Conservation (phyloP, 108 stramenopile species). For the Cyclotella sp. region DNA sequence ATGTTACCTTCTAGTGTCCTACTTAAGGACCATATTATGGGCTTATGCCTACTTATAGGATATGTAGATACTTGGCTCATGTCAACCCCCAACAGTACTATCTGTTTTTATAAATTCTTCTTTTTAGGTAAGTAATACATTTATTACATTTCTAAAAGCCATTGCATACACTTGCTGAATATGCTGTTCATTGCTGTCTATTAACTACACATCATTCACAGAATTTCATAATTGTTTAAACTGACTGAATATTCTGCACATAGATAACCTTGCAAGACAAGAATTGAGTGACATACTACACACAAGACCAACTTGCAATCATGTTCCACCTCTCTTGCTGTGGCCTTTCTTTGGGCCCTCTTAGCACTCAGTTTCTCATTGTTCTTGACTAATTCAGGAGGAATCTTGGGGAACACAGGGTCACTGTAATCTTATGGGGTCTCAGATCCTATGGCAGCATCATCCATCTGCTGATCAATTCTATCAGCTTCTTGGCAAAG, state of each 20-base stretch:
- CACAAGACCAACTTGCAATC: background rate
- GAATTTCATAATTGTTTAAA: too few relatives aligned
- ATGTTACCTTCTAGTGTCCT: too few relatives aligned
- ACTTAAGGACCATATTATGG: too few relatives aligned
- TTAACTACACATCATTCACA: too few relatives aligned
- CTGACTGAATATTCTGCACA: too few relatives aligned
- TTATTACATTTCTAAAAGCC: background rate
- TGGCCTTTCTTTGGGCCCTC: background rate
- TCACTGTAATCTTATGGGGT: background rate
- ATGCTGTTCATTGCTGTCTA: too few relatives aligned
- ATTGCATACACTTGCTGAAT: too few relatives aligned
- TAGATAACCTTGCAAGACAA: background rate
- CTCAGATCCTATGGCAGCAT: constrained; percentile 9
- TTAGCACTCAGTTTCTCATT: background rate
- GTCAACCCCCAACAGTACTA: too few relatives aligned
- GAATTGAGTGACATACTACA: background rate
- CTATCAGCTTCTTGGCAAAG: constrained; percentile 4
- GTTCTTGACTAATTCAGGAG: background rate
- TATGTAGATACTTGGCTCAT: too few relatives aligned
- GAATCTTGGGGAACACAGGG: constrained; percentile 9
- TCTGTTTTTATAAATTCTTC: too few relatives aligned
- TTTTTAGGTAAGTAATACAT: background rate
- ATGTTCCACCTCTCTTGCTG: too few relatives aligned
- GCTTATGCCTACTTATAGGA: too few relatives aligned
- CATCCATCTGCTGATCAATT: constrained; percentile 2